Evolutionary conservation across 345 rosid species (phyloP), one percentile per base, ranked within the genome.

Genomic region (Geranium rotundifolium): DNA sequence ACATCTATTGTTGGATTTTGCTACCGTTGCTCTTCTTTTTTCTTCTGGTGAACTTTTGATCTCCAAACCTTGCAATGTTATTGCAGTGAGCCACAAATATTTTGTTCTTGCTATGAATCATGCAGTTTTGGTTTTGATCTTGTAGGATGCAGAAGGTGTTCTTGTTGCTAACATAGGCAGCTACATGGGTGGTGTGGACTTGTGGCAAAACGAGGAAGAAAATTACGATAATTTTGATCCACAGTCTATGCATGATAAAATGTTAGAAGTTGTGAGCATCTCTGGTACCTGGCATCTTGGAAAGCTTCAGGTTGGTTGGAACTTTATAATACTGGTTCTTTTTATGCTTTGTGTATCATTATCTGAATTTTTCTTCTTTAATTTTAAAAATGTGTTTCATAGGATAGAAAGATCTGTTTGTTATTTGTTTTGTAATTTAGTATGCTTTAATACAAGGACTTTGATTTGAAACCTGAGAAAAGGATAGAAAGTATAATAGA

Each of bases 241-340:
- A 6, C 97, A 90, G 59, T 90, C 89, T 17, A 90, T 90, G 95
- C 97, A 88, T 54, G 97, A 85, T 73, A 85, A 85, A 74, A 63
- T 88, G 65, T 79, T 90, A 4, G 95, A 90, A 69, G 95, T 90
- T 39, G 95, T 88, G 61, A 85, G 95, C 80, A 84, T 90, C 65
- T 88, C 93, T 59, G 95, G 95, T 60, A 84, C 90, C n/a, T 90
- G 95, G 97, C 97, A 90, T 68, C 95, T 88, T 54, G 95, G 97
- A 62, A 90, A 74, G 74, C 92, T 90, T 69, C 97, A 90, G 92
- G 96, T 88, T 73, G 58, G 52, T 50, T 71, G 19, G 6, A 8
- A n/a, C 27, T 39, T 41, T 1, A 12, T 6, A 5, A 41, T 41
- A 41, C 10, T 41, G 50, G 4, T 41, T 31, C 37, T 31, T 31